These are phyloP conservation scores for Kuraishia borneana DNA, from an alignment of 805 yeast genomes.

Conservation along the genomic window DNA sequence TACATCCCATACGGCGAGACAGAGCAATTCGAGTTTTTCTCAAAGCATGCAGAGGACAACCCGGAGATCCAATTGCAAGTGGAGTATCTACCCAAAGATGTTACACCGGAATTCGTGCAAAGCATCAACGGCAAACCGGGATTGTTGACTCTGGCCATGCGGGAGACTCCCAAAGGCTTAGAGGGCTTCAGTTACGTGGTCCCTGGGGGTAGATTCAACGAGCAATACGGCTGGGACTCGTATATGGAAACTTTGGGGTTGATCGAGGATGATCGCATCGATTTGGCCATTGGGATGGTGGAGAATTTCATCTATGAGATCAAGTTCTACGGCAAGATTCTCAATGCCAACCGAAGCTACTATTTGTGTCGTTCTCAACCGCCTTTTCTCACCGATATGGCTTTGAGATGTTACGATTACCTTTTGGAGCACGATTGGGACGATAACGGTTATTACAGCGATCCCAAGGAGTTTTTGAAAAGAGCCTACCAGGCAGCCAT, in stretches of 20 bases:
- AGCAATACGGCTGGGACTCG: conserved; percentile 96
- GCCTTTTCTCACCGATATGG: conserved; percentile 93
- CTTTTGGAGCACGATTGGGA: conserved; percentile 17
- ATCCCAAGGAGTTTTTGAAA: conserved; percentile 48
- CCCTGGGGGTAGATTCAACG: conserved; percentile 97
- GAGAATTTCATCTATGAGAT: conserved; percentile 89
- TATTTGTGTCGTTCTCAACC: conserved; percentile 92
- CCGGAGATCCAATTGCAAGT: conserved; percentile 60
- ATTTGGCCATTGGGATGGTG: conserved; percentile 80
- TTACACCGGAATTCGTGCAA: conserved; percentile 68
- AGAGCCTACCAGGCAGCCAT: conserved; percentile 71
- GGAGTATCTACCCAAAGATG: conserved; percentile 60
- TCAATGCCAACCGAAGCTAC: conserved; percentile 90
- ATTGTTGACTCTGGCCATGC: conserved; percentile 68
- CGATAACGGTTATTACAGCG: conserved; percentile 27
- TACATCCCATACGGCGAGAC: conserved; percentile 61
- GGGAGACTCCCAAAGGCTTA: conserved; percentile 25
- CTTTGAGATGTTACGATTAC: conserved; percentile 52
- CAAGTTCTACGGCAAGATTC: conserved; percentile 78
- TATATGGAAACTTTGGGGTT: conserved; percentile 86
- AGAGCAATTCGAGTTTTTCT: conserved; percentile 66
- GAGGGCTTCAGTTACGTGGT: conserved; percentile 80
- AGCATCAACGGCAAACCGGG: conserved; percentile 81
- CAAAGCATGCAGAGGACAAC: conserved; percentile 35
- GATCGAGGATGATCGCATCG: conserved; percentile 49